Conservation (phyloP, 805 yeast genomes). For the Komagataella pseudopastoris region DNA sequence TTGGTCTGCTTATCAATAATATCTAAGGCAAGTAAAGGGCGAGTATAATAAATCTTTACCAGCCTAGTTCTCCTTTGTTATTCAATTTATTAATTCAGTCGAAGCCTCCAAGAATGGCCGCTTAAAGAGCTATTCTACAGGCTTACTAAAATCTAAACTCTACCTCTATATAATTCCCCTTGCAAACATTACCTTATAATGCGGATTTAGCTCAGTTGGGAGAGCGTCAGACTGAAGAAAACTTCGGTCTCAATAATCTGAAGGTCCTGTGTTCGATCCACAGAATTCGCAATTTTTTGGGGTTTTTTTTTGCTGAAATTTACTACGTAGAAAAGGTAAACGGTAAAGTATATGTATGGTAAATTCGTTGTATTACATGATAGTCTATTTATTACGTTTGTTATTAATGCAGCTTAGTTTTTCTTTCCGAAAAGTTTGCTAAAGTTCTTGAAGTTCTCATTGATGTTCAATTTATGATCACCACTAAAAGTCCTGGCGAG, state of each 20-base stretch:
- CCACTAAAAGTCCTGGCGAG: slow-evolving; percentile 34
- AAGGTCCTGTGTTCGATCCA: slow-evolving; percentile 87
- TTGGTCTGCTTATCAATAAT: too few relatives aligned
- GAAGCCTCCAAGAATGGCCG: too few relatives aligned
- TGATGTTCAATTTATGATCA: slow-evolving; percentile 51
- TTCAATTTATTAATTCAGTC: too few relatives aligned
- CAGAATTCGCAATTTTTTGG: slow-evolving; percentile 39
- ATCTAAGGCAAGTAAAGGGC: too few relatives aligned
- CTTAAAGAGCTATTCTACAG: too few relatives aligned
- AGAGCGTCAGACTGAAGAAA: slow-evolving; percentile 1
- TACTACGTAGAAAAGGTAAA: too few relatives aligned
- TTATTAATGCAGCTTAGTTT: slow-evolving; percentile 7
- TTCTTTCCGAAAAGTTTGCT: slow-evolving; percentile 39
- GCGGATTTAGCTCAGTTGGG: slow-evolving; percentile 1
- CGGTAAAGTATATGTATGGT: background rate
- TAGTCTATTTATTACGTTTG: background rate
- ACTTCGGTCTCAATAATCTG: slow-evolving; percentile 27
- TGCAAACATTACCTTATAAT: background rate
- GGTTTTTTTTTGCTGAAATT: background rate
- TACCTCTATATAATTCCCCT: too few relatives aligned
- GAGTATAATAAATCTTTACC: too few relatives aligned
- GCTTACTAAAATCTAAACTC: too few relatives aligned
- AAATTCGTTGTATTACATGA: background rate
- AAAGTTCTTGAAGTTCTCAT: slow-evolving; percentile 51
- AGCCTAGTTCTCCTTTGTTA: too few relatives aligned